Evolutionary conservation across 495 filamentous ascomycete genomes (phyloP).

Genomic region (Penicillium robsamsonii): DNA sequence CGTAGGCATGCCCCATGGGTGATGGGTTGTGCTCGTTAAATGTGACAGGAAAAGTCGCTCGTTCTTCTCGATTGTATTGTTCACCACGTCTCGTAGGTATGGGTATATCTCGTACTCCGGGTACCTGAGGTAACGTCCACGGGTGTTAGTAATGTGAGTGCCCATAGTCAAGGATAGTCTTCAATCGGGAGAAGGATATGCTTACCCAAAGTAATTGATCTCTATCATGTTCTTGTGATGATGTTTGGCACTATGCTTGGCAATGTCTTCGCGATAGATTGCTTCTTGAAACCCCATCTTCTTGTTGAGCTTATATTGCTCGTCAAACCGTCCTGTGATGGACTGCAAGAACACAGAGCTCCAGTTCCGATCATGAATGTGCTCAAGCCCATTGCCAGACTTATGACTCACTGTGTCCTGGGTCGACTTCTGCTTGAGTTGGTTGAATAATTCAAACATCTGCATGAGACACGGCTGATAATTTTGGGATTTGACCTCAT

Average conservation of each 20-base stretch:
- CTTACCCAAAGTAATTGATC: conserved; percentile 44
- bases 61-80: conserved; percentile 26
- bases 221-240: conserved; percentile 29
- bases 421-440: conserved; percentile 22
- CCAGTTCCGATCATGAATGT: conserved; percentile 28
- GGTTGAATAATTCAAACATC: conserved; percentile 39
- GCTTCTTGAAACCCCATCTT: conserved; percentile 36
- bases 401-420: too few relatives aligned
- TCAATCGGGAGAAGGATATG: background rate
- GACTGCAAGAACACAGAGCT: conserved; percentile 40
- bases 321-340: conserved; percentile 39
- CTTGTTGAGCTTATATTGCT: conserved; percentile 31
- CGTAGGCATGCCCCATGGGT: conserved; percentile 37
- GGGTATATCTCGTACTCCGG: conserved; percentile 20
- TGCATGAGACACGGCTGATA: conserved; percentile 46
- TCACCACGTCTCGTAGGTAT: conserved; percentile 32
- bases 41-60: conserved; percentile 41
- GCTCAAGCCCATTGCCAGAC: background rate
- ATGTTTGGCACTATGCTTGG: conserved; percentile 24
- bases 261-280: conserved; percentile 32
- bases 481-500: conserved; percentile 33
- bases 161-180: background rate
- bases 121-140: conserved; percentile 7
- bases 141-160: background rate
- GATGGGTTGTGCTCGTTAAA: conserved; percentile 42